These are phyloP conservation scores for Cytospora chrysosperma DNA, from an alignment of 2,329 filamentous ascomycete species.

Conservation along the genomic window DNA sequence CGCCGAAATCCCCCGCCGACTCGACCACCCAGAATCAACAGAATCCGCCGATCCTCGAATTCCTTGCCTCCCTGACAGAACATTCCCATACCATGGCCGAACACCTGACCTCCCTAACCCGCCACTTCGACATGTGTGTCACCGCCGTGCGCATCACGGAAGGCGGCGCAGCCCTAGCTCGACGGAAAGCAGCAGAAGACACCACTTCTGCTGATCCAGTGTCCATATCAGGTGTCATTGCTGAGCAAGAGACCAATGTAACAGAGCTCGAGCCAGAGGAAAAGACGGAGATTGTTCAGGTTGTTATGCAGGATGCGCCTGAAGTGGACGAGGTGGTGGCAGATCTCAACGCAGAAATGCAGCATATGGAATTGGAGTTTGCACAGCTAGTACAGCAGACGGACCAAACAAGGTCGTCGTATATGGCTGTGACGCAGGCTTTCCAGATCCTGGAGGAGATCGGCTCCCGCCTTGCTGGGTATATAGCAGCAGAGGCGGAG, in stretches of 20 bases:
- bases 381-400: slow-evolving; percentile 63
- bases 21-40: slow-evolving; percentile 35
- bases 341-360: slow-evolving; percentile 72
- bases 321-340: slow-evolving; percentile 66
- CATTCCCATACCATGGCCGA: slow-evolving; percentile 82
- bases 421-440: slow-evolving; percentile 59
- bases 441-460: slow-evolving; percentile 68
- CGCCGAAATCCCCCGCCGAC: slow-evolving; percentile 34
- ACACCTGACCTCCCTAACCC: slow-evolving; percentile 75
- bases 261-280: slow-evolving; percentile 69
- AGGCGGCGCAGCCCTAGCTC: slow-evolving; percentile 32
- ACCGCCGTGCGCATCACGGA: slow-evolving; percentile 78
- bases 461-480: slow-evolving; percentile 61
- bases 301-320: slow-evolving; percentile 70
- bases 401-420: slow-evolving; percentile 52
- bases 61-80: slow-evolving; percentile 63
- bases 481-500: slow-evolving; percentile 62
- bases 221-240: slow-evolving; percentile 66
- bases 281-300: slow-evolving; percentile 76
- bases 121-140: slow-evolving; percentile 90
- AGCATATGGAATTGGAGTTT: slow-evolving; percentile 74
- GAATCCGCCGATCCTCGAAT: slow-evolving; percentile 44
- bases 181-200: slow-evolving; percentile 66
- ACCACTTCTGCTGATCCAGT: slow-evolving; percentile 44
- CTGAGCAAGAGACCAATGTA: slow-evolving; percentile 53